Evolutionary conservation across 306 rosid genomes (phyloP).

Genomic region (Fagus sylvatica): DNA sequence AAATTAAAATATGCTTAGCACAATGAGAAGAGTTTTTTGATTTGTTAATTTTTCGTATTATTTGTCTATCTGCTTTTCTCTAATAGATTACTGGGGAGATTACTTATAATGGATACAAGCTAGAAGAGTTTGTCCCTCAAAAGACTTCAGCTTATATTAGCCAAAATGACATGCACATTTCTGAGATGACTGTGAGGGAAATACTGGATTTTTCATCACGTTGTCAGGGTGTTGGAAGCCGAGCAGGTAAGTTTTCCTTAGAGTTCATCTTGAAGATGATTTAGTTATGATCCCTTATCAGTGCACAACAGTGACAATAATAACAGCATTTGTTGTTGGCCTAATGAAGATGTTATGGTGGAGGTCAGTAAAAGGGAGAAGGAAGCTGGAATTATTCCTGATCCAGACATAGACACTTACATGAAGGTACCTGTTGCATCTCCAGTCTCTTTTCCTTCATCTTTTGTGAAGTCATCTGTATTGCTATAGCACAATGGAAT

Average conservation of each 20-base stretch:
- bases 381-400: slow-evolving; percentile 63
- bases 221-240: slow-evolving; percentile 73
- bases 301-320: neutral
- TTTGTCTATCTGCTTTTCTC: neutral
- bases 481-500: neutral
- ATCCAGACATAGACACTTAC: slow-evolving; percentile 71
- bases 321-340: neutral
- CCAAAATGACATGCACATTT: slow-evolving; percentile 73
- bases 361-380: slow-evolving; percentile 69
- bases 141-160: slow-evolving; percentile 78
- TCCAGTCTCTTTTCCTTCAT: neutral
- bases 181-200: slow-evolving; percentile 92
- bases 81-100: slow-evolving; percentile 52
- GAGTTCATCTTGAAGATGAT: neutral
- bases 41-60: too few species aligned
- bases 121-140: slow-evolving; percentile 72
- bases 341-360: slow-evolving; percentile 47
- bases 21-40: neutral
- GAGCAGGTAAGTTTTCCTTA: slow-evolving; percentile 49
- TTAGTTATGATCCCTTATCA: neutral
- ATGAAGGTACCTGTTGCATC: slow-evolving; percentile 59
- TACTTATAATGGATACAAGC: slow-evolving; percentile 61
- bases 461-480: neutral
- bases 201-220: slow-evolving; percentile 79
- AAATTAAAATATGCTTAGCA: neutral